Evolutionary conservation across 2,329 filamentous ascomycete species (phyloP), one percentile per base, ranked within the genome.

Genomic region (Elsinoe batatas): DNA sequence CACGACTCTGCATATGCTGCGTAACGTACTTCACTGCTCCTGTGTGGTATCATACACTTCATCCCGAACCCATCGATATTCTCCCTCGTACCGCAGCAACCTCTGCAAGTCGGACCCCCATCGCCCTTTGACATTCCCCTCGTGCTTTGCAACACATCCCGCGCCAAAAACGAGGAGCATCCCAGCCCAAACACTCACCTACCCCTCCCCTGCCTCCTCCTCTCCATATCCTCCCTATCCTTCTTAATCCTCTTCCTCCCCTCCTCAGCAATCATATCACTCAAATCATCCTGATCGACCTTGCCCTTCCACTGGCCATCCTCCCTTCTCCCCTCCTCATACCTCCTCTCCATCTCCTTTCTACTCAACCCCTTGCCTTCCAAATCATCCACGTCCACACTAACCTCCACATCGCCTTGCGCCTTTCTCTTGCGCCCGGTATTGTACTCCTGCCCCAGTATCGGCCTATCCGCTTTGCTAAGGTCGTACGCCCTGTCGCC

Each of bases 251-350:
- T 81, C 79, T 97, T 97, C 61, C 89, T 80, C 66, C 84, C 89
- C 74, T 97, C 93, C 65, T 88, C 85, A 11, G 89, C 89, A 74
- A 98, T 96, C 88, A 98, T 94, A 65, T 95, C 88, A 64, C 85
- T 91, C 56, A 98, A 72, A 67, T 96, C 91, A 44, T 47, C 53
- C 68, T 95, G 88, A 71, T 85, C 85, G 57, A 82, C 80, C 81
- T 85, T 89, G 64, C 83, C 79, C 15, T 83, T 82, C 67, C 87
- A 85, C 61, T 84, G 79, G 57, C 74, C 77, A 8, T 69, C 69
- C 54, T 85, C 76, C 65, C 81, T 78, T 64, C 79, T 78, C 68
- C 82, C 76, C 33, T 77, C 82, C 57, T 97, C 91, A 65, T 94
- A 98, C 66, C 85, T 80, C 65, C 80, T 83, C 69, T 80, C 81